Evolutionary conservation across 75 land plant genomes (phyloP).

Genomic region (Chamaecyparis obtusa): DNA sequence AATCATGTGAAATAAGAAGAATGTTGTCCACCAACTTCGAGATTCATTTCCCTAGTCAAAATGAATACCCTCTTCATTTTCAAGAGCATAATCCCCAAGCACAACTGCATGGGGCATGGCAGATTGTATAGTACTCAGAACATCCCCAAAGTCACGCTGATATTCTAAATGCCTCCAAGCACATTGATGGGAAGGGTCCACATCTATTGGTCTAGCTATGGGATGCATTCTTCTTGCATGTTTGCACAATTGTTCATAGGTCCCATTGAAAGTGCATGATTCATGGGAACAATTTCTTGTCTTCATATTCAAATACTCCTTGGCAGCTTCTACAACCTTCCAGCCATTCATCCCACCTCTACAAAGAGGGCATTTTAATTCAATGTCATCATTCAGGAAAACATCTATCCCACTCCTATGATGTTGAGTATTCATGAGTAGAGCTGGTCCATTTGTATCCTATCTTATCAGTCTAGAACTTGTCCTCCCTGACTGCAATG

Average conservation of each 20-base stretch:
- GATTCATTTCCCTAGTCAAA: constrained; percentile 26
- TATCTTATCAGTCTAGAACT: not conserved
- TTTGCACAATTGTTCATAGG: constrained; percentile 57
- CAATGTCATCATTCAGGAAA: constrained; percentile 1
- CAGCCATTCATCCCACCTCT: constrained; percentile 62
- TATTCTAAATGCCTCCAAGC: constrained; percentile 72
- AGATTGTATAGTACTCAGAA: constrained; percentile 69
- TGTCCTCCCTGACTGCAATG: constrained; percentile 6
- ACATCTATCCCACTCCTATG: not conserved
- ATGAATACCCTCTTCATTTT: constrained; percentile 38
- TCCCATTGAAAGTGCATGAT: constrained; percentile 65
- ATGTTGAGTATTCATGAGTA: not conserved
- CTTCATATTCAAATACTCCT: constrained; percentile 56
- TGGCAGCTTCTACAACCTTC: constrained; percentile 61
- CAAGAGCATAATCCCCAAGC: constrained; percentile 82
- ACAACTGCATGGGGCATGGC: constrained; percentile 79
- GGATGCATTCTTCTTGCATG: constrained; percentile 78
- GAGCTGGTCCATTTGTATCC: not conserved
- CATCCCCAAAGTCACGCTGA: constrained; percentile 63
- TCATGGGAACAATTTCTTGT: constrained; percentile 65
- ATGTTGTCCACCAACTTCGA: constrained; percentile 59
- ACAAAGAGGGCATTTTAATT: constrained; percentile 72
- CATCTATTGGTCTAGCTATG: constrained; percentile 52
- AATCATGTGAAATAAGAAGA: constrained; percentile 75
- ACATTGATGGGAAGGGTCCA: constrained; percentile 67